A percentile compares a stretch with the other conserved stretches of the same genome.
phyloP scores from a whole-genome alignment of 768 basidiomycete species.

The Rhizopogon vesiculosus region DNA sequence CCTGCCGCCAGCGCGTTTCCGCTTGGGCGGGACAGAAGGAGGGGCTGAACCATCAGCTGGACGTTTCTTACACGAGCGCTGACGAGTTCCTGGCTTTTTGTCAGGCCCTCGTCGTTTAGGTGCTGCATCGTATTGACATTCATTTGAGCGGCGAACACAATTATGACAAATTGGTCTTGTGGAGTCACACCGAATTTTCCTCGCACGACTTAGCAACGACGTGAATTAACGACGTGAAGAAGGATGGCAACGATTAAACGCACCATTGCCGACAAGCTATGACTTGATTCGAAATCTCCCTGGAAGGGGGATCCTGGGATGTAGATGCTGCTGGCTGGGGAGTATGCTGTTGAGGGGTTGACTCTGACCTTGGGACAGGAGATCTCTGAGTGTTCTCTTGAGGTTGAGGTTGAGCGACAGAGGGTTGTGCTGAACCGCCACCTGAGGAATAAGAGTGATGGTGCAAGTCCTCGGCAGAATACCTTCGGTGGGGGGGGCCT shows the following conservation, averaged over 20 bases:
- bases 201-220: conserved; percentile 57
- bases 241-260: conserved; percentile 28
- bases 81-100: conserved; percentile 80
- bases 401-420: conserved; percentile 8
- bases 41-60: conserved; percentile 50
- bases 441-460: conserved; percentile 35
- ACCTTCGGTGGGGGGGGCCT: conserved; percentile 22
- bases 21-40: conserved; percentile 46
- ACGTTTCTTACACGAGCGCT: conserved; percentile 82
- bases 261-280: conserved; percentile 86
- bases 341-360: conserved; percentile 31
- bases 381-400: conserved; percentile 24
- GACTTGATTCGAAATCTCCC: conserved; percentile 62
- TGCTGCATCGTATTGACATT: conserved; percentile 74
- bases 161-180: conserved; percentile 79
- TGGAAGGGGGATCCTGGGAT: conserved; percentile 37
- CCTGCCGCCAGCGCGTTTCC: conserved; percentile 38
- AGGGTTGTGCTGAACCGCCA: conserved; percentile 25
- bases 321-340: conserved; percentile 20
- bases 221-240: conserved; percentile 22
- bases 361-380: conserved; percentile 41
- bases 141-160: conserved; percentile 71
- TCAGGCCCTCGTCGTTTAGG: conserved; percentile 84
- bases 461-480: conserved; percentile 33
- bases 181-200: conserved; percentile 86